Evolutionary conservation across 495 filamentous ascomycete genomes (phyloP).

Genomic region (Hyaloscypha bicolor): DNA sequence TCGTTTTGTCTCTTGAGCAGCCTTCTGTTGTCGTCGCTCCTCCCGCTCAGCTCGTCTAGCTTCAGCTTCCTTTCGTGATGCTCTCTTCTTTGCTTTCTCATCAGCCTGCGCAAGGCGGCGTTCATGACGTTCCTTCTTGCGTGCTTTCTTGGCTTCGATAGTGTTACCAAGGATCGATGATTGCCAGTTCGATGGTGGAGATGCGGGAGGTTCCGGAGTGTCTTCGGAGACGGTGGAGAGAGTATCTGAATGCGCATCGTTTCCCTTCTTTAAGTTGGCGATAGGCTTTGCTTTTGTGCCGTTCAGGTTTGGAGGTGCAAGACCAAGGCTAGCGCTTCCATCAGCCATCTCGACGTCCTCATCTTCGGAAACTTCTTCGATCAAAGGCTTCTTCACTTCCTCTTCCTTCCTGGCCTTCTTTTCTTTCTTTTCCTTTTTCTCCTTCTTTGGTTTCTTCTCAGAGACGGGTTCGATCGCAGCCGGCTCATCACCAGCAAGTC

Average conservation of each 20-base stretch:
- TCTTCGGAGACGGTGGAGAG: constrained; percentile 6
- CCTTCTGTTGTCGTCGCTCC: constrained; percentile 46
- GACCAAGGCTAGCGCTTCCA: constrained; percentile 28
- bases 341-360: constrained; percentile 39
- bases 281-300: constrained; percentile 26
- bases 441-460: constrained; percentile 53
- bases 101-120: constrained; percentile 34
- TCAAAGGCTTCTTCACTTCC: constrained; percentile 31
- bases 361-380: constrained; percentile 49
- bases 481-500: constrained; percentile 70
- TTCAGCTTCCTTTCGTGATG: constrained; percentile 27
- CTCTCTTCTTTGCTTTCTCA: constrained; percentile 40
- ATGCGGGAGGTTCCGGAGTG: constrained; percentile 4
- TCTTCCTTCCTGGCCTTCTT: constrained; percentile 39
- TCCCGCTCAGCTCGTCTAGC: constrained; percentile 35
- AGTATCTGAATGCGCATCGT: constrained; percentile 8
- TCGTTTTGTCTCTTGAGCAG: constrained; percentile 36
- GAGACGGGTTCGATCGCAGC: constrained; percentile 45
- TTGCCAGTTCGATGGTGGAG: constrained; percentile 1
- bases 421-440: constrained; percentile 48
- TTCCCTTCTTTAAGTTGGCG: constrained; percentile 6
- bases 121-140: constrained; percentile 46
- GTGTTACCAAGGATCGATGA: constrained; percentile 6
- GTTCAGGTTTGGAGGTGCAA: constrained; percentile 19
- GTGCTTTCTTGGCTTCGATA: constrained; percentile 36